Percentiles rank a stretch among this genome's conserved stretches.
phyloP scores from a whole-genome alignment of 2,329 filamentous ascomycete species.

The Pseudogymnoascus sp. region DNA sequence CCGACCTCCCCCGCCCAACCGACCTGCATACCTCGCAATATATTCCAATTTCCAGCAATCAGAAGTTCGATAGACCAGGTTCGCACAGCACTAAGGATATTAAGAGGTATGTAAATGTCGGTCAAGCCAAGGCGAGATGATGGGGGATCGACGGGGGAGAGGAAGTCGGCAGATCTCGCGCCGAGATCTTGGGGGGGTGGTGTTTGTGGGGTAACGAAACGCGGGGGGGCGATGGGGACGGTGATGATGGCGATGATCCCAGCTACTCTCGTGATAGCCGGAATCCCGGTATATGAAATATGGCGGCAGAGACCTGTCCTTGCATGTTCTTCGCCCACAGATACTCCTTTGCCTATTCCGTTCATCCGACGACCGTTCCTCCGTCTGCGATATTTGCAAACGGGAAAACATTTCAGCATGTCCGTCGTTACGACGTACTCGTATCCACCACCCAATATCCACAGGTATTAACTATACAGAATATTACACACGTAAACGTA shows the following conservation, averaged over 20 bases:
- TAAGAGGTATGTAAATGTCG: background rate
- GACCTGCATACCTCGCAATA: constrained; percentile 3
- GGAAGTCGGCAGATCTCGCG: background rate
- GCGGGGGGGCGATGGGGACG: background rate
- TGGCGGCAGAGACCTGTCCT: background rate
- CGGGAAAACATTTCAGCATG: constrained; percentile 7
- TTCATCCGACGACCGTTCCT: background rate
- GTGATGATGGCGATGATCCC: background rate
- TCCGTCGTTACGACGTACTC: background rate
- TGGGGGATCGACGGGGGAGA: background rate
- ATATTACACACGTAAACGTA: background rate
- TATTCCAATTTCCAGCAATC: constrained; percentile 8
- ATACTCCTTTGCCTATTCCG: background rate
- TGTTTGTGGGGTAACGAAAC: constrained; percentile 9
- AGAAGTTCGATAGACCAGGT: background rate
- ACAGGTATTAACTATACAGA: background rate
- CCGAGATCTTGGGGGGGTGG: constrained; percentile 9
- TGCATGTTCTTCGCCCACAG: background rate
- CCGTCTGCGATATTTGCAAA: background rate
- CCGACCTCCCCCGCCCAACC: constrained; percentile 1
- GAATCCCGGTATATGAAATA: background rate
- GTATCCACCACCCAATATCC: background rate
- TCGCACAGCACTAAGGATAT: background rate
- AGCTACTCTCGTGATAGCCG: constrained; percentile 2
- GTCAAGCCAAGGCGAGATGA: background rate